Evolutionary conservation across 73 alveolate species (phyloP), one percentile per base, ranked within the genome.

Genomic region (Effrenium voratum): DNA sequence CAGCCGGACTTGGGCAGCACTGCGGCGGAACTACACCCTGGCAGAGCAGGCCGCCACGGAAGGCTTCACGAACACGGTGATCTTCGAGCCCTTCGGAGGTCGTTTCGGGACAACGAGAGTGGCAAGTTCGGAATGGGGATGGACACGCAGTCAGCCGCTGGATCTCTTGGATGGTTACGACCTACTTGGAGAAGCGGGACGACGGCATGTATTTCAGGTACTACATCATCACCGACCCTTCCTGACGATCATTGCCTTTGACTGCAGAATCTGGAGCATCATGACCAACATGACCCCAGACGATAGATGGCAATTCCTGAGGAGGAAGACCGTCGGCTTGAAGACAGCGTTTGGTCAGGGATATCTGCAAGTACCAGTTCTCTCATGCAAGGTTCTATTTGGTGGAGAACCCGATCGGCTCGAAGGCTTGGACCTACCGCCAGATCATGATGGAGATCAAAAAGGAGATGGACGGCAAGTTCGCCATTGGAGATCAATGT

Each of bases 161-260:
- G 90, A 79, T 30, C 45, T 43, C 1, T 32, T 79, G 63, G 90
- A 79, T n/a, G 90, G 90, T 30, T 79, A 79, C 32, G 90, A 79
- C 46, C 70, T 79, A 0, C 44, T 79, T 0, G 26, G 60, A 24
- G 30, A n/a, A 26, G 90, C 45, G 1, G 90, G 90, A 8, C 60
- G 45, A 3, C 32, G 5, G 12, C 68, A 45, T 1, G 13, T 79
- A n/a, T 79, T 43, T 6, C 63, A 52, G 26, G 44, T 46, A 5
- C 45, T 79, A 32, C 60, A 46, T 15, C 45, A 79, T 63, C 90
- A 79, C 22, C 45, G 46, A 1, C 90, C 90, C 1, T 1, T 79
- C 44, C 12, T 30, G 12, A 68, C 28, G 22, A 12, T 79, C 70
- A 79, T 43, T 24, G 90, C 90, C 16, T 79, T 79, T 46, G 70